Evolutionary conservation across 495 filamentous ascomycete genomes (phyloP), one percentile per base, ranked within the genome.

Genomic region (Lasiosphaeris hirsuta): DNA sequence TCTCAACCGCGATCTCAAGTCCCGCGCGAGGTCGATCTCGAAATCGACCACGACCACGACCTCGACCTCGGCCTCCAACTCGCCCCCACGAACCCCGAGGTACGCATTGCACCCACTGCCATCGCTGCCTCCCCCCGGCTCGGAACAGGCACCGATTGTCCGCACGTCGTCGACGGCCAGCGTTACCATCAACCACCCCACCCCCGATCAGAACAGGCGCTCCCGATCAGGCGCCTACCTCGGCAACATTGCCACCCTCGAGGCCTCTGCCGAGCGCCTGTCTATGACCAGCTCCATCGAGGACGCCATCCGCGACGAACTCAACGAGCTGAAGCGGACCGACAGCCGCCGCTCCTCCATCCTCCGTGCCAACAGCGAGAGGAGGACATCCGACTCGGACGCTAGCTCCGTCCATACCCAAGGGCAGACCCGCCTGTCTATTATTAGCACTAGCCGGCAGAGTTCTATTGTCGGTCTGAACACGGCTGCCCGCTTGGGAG

Each of bases 201-300:
- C 80, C 4, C 89, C 90, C 17, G 90, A 92, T 71, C 72, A 87
- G 38, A 86, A 88, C 64, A 83, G 83, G 41, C 73, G 89, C 42
- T 87, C 85, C 17, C 73, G 89, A 42, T 87, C 90, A 63, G 86
- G 87, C 19, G 87, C 87, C 33, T 90, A 87, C 64, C 72, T 84
- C 17, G 80, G 81, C 66, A 93, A 92, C 77, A 86, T 96, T 56
- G 88, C 91, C 68, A 82, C 88, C 42, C 76, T 96, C 60, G 91
- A 96, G 65, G 81, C 85, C 59, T 89, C 85, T 41, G 91, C 91
- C 19, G 91, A 95, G 72, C 81, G 86, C 38, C 75, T 96, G 66
- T 92, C 87, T 64, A 82, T 84, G 62, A 87, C 84, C 41, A 87
- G 85, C n/a, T 86, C 86, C 13, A 88, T 96, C 64, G 90, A 85